These are phyloP conservation scores for Pythium dissimile DNA, from an alignment of 352 stramenopile species.

Conservation along the genomic window DNA sequence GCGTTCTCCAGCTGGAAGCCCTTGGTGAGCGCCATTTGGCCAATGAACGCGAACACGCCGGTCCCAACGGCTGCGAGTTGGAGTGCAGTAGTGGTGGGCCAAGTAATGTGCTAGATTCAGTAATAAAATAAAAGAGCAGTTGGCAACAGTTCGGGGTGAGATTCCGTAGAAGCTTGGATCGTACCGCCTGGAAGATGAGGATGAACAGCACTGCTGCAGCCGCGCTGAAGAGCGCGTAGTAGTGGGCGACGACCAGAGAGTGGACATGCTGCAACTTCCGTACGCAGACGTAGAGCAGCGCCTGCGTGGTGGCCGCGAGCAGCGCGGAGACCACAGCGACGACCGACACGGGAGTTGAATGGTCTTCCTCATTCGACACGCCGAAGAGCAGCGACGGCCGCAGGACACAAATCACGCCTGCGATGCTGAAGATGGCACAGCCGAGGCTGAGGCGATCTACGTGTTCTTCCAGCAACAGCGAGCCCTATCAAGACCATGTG, in stretches of 20 bases:
- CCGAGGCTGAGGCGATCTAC: slow-evolving; percentile 33
- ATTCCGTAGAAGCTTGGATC: too few relatives aligned
- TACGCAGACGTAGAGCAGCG: slow-evolving; percentile 48
- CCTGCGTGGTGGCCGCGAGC: slow-evolving; percentile 38
- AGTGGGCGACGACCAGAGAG: slow-evolving; percentile 52
- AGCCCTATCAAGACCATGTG: too few relatives aligned
- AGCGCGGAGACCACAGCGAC: slow-evolving; percentile 34
- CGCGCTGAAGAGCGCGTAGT: slow-evolving; percentile 51
- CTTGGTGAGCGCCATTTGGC: slow-evolving; percentile 58
- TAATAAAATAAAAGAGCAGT: too few relatives aligned
- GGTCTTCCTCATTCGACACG: slow-evolving; percentile 8
- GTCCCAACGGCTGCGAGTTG: slow-evolving; percentile 45
- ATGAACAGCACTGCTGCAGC: slow-evolving; percentile 36
- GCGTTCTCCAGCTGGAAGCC: slow-evolving; percentile 72
- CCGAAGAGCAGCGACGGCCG: slow-evolving; percentile 41
- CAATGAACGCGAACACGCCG: slow-evolving; percentile 42
- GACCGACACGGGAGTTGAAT: slow-evolving; percentile 21
- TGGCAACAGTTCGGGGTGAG: too few relatives aligned
- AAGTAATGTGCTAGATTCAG: slow-evolving; percentile 23
- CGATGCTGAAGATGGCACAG: slow-evolving; percentile 29
- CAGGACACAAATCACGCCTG: slow-evolving; percentile 39
- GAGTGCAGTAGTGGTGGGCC: slow-evolving; percentile 31
- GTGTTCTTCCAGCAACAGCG: slow-evolving; percentile 21
- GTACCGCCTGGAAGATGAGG: slow-evolving; percentile 40
- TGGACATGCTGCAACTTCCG: slow-evolving; percentile 42